Conservation (phyloP, 345 rosid species). For the Lepidium didymum region DNA sequence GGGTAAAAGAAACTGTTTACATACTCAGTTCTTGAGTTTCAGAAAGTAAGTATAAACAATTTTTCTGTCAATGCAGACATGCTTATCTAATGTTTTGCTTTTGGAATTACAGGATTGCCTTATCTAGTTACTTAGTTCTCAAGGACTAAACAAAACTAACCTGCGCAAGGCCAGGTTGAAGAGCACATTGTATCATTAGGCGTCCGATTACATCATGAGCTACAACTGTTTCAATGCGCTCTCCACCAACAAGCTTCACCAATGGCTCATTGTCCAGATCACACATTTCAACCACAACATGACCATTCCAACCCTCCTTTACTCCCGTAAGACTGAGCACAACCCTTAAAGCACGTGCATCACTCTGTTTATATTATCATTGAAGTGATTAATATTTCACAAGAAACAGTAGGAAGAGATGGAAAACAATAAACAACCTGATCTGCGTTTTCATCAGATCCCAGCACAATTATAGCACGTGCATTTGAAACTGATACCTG, state of each 20-base stretch:
- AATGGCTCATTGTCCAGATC: constrained; percentile 92
- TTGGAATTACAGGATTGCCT: not conserved
- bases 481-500: constrained; percentile 94
- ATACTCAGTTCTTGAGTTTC: not conserved
- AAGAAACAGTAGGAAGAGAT: not conserved
- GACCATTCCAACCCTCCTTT: constrained; percentile 77
- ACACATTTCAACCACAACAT: constrained; percentile 94
- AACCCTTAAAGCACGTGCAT: constrained; percentile 88
- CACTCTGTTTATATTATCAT: constrained; percentile 46
- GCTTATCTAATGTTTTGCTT: not conserved
- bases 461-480: constrained; percentile 74
- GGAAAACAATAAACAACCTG: constrained; percentile 46
- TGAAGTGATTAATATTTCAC: constrained; percentile 5
- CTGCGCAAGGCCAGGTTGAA: constrained; percentile 96
- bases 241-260: constrained; percentile 96
- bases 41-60: not conserved
- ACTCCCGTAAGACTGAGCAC: constrained; percentile 90
- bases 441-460: constrained; percentile 90
- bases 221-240: constrained; percentile 80
- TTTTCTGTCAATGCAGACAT: not conserved
- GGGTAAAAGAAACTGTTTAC: not conserved
- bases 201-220: constrained; percentile 97
- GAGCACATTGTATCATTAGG: constrained; percentile 91
- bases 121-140: not conserved
- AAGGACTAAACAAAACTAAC: constrained; percentile 23